Base-by-base conservation (phyloP, 768 basidiomycete genomes). In the Crassisporium funariophilum region DNA sequence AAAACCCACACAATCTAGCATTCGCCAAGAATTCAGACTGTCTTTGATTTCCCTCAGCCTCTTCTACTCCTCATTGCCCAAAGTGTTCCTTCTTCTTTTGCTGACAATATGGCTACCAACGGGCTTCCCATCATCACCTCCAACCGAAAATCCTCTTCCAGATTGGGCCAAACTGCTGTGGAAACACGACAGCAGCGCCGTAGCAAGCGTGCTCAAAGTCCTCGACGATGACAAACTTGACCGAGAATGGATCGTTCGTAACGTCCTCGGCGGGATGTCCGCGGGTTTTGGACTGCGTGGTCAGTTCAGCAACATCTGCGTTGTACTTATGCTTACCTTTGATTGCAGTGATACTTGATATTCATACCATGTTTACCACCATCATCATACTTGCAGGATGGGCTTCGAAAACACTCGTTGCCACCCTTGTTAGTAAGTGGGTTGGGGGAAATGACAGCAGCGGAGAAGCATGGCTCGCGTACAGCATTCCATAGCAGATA, bases 211-310 rank as follows among this genome's bases (percentile, higher is more conserved):
- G 2, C 71, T 85, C 35, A 70, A 78, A 47, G 55, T 86, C 2
- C 72, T 90, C 42, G 84, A 87, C 52, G 88, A 90, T 41, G 83
- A 85, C 51, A 80, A 77, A 22, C 66, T 92, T 1, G 88, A 92
- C 61, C 79, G 87, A 5, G 88, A 87, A 58, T 93, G 91, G 91
- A 70, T 91, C 5, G 82, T 92, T 4, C 76, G 91, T 19, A 92
- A 93, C 54, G 72, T 91, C 8, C 70, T 93, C 2, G 91, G 91
- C 9, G 91, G 91, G 0, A 84, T 93, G 81, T 85, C 89, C 9
- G 86, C 90, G 23, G 91, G 91, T 1, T 93, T 92, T 62, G 91
- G 89, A 0, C 64, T 93, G 43, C 79, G 90, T 58, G 87, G 90
- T 91, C 56, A 34, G 71, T 60, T 0, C 20, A 12, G 10, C 5